A percentile compares a stretch with the other conserved stretches of the same genome.
These are phyloP conservation scores for Decorospora gaudefroyi DNA, from an alignment of 2,329 filamentous ascomycete species.

Conservation along the genomic window DNA sequence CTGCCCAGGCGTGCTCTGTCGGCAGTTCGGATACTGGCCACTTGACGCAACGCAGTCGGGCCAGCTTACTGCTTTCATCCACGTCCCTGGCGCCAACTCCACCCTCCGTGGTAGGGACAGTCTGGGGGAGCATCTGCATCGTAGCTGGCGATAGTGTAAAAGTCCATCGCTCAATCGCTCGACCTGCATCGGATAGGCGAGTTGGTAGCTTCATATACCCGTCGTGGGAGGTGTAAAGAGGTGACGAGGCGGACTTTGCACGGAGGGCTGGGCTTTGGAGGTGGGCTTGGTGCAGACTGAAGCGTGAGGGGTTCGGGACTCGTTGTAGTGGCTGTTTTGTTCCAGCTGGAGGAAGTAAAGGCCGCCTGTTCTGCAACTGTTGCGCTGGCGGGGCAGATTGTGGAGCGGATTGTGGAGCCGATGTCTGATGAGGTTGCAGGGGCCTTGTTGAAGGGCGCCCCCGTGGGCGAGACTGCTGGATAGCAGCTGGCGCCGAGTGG, in stretches of 20 bases:
- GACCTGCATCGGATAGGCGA: slow-evolving; percentile 39
- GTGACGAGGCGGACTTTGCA: slow-evolving; percentile 17
- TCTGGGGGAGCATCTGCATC: slow-evolving; percentile 45
- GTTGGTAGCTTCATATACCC: slow-evolving; percentile 57
- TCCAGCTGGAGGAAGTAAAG: slow-evolving; percentile 46
- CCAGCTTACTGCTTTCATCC: slow-evolving; percentile 61
- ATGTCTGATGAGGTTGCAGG: neutral
- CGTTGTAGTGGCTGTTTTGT: slow-evolving; percentile 45
- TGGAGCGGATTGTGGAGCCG: no score
- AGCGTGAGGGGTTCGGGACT: slow-evolving; percentile 52
- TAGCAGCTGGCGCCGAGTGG: slow-evolving; percentile 7
- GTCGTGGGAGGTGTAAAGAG: slow-evolving; percentile 63
- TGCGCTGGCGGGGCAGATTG: neutral
- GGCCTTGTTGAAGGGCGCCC: slow-evolving; percentile 1
- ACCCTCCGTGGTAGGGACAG: slow-evolving; percentile 32
- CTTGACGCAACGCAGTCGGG: slow-evolving; percentile 71
- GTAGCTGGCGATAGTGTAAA: slow-evolving; percentile 55
- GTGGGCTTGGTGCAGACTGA: slow-evolving; percentile 63
- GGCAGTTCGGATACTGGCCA: slow-evolving; percentile 41
- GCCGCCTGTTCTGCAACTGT: neutral
- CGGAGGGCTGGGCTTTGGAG: slow-evolving; percentile 58
- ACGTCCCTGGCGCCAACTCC: slow-evolving; percentile 41
- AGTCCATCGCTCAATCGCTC: slow-evolving; percentile 50
- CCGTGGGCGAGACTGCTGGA: slow-evolving; percentile 11
- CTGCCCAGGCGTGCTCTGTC: slow-evolving; percentile 63